Conservation (phyloP, 169 alveolate species). For the Eimeria praecox region DNA sequence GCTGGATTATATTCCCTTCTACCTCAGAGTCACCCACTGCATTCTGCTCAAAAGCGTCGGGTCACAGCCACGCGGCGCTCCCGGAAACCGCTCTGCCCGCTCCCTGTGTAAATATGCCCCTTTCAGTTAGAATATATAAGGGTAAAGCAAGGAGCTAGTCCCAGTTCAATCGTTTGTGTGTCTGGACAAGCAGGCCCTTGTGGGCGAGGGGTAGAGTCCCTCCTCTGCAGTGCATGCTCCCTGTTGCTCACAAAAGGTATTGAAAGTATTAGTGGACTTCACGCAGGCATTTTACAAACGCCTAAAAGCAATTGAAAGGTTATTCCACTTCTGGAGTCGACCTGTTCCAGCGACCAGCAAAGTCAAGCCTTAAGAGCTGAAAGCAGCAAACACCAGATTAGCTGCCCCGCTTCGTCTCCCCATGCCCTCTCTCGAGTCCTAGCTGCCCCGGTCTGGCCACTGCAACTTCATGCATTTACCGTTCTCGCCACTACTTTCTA, state of each 20-base stretch:
- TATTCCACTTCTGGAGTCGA: background rate
- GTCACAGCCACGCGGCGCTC: background rate
- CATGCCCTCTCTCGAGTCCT: background rate
- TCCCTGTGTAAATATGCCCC: background rate
- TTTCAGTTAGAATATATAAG: background rate
- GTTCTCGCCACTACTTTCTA: background rate
- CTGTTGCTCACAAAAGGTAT: background rate
- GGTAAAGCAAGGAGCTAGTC: too few relatives aligned
- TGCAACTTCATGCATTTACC: background rate
- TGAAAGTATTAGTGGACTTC: background rate
- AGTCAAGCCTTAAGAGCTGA: conserved; percentile 65
- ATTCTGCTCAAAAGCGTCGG: background rate
- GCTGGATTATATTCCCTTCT: too few relatives aligned
- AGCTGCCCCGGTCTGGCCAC: background rate
- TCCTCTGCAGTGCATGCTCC: background rate
- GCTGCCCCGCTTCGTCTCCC: background rate
- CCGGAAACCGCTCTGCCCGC: background rate
- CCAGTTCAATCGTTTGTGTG: background rate
- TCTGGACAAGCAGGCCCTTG: background rate
- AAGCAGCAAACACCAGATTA: conserved; percentile 9
- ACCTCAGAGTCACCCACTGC: background rate
- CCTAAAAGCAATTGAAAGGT: background rate
- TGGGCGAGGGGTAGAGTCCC: background rate
- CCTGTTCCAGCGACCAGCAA: conserved; percentile 65
- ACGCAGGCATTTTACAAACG: background rate